A percentile compares a stretch with the other conserved stretches of the same genome.
These are phyloP conservation scores for Cryoendolithus antarcticus DNA, from an alignment of 2,329 filamentous ascomycete genomes.

Conservation along the genomic window DNA sequence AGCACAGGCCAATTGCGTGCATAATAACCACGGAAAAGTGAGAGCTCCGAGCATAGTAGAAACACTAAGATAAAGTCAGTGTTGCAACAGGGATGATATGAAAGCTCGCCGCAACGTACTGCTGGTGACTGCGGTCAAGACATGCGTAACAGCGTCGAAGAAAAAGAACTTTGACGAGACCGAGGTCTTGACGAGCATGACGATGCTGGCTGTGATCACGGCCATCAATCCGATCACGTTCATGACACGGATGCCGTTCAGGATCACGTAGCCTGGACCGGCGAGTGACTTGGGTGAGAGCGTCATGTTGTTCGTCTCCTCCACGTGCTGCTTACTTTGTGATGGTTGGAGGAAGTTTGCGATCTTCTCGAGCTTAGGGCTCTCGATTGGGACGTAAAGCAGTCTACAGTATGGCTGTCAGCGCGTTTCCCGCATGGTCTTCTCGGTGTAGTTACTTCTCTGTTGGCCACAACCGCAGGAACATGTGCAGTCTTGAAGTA, in stretches of 20 bases:
- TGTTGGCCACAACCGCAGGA: conserved; percentile 23
- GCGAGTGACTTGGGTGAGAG: conserved; percentile 37
- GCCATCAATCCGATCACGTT: conserved; percentile 37
- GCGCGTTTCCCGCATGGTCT: background rate
- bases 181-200: conserved; percentile 72
- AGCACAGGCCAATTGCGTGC: conserved; percentile 65
- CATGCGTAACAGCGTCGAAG: conserved; percentile 66
- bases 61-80: conserved; percentile 36
- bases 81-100: background rate
- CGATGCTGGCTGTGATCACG: conserved; percentile 36
- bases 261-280: conserved; percentile 41
- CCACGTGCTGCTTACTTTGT: conserved; percentile 5
- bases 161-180: conserved; percentile 66
- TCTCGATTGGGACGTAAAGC: conserved; percentile 20
- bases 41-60: conserved; percentile 59
- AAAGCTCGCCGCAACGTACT: conserved; percentile 31
- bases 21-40: conserved; percentile 57
- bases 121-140: conserved; percentile 54
- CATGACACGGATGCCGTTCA: conserved; percentile 36
- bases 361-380: conserved; percentile 9
- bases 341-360: conserved; percentile 1
- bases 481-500: conserved; percentile 17
- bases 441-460: conserved; percentile 15
- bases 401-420: conserved; percentile 12
- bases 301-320: conserved; percentile 23